Evolutionary conservation across 1,284 basidiomycete genomes (phyloP).

Genomic region (Pterula multifida): DNA sequence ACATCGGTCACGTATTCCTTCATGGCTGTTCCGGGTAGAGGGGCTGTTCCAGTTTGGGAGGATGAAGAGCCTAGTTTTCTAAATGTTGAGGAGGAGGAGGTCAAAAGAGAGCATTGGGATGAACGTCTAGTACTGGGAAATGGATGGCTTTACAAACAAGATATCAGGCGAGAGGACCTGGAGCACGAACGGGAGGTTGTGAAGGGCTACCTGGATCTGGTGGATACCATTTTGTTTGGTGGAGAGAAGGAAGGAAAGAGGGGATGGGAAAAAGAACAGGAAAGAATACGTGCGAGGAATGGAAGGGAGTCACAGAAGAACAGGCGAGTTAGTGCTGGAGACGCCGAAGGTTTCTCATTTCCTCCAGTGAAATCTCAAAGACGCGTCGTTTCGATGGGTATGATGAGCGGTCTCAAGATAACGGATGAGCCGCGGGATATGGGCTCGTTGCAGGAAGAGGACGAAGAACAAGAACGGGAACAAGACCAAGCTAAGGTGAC

Average conservation of each 20-base stretch:
- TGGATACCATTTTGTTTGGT: slow-evolving; percentile 62
- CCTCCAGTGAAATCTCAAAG: slow-evolving; percentile 15
- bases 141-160: slow-evolving; percentile 69
- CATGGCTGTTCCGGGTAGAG: slow-evolving; percentile 53
- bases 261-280: slow-evolving; percentile 40
- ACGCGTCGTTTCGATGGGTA: slow-evolving; percentile 42
- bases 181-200: slow-evolving; percentile 45
- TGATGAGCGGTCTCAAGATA: slow-evolving; percentile 33
- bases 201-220: slow-evolving; percentile 51
- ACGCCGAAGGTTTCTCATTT: slow-evolving; percentile 19
- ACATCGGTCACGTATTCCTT: slow-evolving; percentile 53
- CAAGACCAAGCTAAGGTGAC: slow-evolving; percentile 15
- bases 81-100: slow-evolving; percentile 35
- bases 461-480: slow-evolving; percentile 13
- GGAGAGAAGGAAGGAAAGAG: slow-evolving; percentile 35
- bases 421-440: slow-evolving; percentile 50
- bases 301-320: slow-evolving; percentile 23
- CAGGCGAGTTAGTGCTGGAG: slow-evolving; percentile 40
- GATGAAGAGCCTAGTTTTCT: slow-evolving; percentile 43
- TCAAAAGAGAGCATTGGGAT: slow-evolving; percentile 53
- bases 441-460: slow-evolving; percentile 37
- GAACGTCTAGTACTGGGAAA: slow-evolving; percentile 63
- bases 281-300: slow-evolving; percentile 26
- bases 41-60: slow-evolving; percentile 66
- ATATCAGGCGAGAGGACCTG: slow-evolving; percentile 44